These are phyloP conservation scores for Cladochytrium tenue DNA, from an alignment of 371 early-diverging fungal species.

Conservation along the genomic window DNA sequence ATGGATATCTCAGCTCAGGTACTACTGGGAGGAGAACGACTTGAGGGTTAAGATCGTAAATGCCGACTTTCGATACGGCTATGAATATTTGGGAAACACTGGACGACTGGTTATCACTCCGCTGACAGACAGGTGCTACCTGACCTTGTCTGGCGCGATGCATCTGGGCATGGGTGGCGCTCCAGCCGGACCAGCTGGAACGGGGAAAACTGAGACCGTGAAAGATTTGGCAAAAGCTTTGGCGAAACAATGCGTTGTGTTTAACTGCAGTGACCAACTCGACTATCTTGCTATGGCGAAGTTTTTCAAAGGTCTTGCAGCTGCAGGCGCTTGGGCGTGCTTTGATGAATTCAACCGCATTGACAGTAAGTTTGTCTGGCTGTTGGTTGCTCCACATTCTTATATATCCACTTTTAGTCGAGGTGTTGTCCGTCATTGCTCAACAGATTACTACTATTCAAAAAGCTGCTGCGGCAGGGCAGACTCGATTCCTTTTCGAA, in stretches of 20 bases:
- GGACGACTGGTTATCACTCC: slow-evolving; percentile 63
- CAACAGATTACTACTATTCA: slow-evolving; percentile 63
- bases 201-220: slow-evolving; percentile 64
- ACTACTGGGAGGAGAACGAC: slow-evolving; percentile 64
- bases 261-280: slow-evolving; percentile 64
- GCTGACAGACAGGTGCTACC: slow-evolving; percentile 57
- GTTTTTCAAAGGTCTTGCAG: slow-evolving; percentile 61
- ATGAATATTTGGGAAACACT: slow-evolving; percentile 62
- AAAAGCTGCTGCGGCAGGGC: slow-evolving; percentile 53
- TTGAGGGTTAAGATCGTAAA: slow-evolving; percentile 57
- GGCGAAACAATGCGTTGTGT: slow-evolving; percentile 66
- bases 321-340: slow-evolving; percentile 63
- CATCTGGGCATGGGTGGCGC: slow-evolving; percentile 65
- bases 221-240: slow-evolving; percentile 64
- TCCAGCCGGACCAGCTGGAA: slow-evolving; percentile 61
- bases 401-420: slow-evolving; percentile 3
- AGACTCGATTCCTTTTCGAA: slow-evolving; percentile 56
- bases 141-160: slow-evolving; percentile 59
- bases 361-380: slow-evolving; percentile 42
- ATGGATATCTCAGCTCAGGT: slow-evolving; percentile 64
- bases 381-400: background rate
- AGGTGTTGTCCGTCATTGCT: slow-evolving; percentile 60
- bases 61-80: slow-evolving; percentile 56
- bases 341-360: slow-evolving; percentile 69
- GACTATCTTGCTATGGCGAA: slow-evolving; percentile 66